Percentiles rank a stretch among this genome's conserved stretches.
Conservation (phyloP, 2,329 filamentous ascomycete species). For the Aureobasidium subglaciale region DNA sequence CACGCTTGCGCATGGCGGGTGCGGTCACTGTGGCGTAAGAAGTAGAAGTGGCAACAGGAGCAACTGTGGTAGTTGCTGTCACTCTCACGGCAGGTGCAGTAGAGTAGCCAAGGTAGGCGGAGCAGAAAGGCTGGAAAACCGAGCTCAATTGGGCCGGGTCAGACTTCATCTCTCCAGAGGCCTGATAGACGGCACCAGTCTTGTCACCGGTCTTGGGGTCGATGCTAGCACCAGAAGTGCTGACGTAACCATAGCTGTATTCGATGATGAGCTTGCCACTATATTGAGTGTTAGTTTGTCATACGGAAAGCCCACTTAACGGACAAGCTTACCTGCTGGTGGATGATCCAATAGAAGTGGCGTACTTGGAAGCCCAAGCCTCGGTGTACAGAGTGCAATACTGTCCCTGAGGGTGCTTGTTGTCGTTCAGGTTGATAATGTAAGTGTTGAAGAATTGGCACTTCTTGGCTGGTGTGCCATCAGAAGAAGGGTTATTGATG, state of each 20-base stretch:
- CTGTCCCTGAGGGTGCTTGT: constrained; percentile 21
- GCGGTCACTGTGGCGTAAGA: neutral
- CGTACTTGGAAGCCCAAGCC: constrained; percentile 21
- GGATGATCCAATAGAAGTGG: constrained; percentile 19
- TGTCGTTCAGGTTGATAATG: constrained; percentile 22
- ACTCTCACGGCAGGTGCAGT: neutral
- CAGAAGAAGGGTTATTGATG: neutral
- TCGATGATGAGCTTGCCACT: constrained; percentile 16
- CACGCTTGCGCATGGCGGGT: constrained; percentile 1
- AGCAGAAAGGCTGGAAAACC: constrained; percentile 19
- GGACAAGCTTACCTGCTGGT: neutral
- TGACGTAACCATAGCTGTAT: constrained; percentile 17
- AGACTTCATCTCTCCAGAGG: constrained; percentile 14
- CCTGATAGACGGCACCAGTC: constrained; percentile 18
- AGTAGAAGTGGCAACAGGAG: neutral
- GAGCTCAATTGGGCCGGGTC: constrained; percentile 10
- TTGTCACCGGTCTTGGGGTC: constrained; percentile 3
- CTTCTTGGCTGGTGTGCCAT: constrained; percentile 17
- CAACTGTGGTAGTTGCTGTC: neutral
- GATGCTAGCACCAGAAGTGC: constrained; percentile 13
- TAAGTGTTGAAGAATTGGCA: constrained; percentile 32
- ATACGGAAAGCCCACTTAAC: neutral
- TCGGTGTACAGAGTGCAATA: constrained; percentile 26
- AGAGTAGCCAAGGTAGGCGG: constrained; percentile 12
- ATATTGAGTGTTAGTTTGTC: constrained; percentile 8